These are phyloP conservation scores for Amaranthus cruentus DNA, from an alignment of 148 eudicot species.

Conservation along the genomic window DNA sequence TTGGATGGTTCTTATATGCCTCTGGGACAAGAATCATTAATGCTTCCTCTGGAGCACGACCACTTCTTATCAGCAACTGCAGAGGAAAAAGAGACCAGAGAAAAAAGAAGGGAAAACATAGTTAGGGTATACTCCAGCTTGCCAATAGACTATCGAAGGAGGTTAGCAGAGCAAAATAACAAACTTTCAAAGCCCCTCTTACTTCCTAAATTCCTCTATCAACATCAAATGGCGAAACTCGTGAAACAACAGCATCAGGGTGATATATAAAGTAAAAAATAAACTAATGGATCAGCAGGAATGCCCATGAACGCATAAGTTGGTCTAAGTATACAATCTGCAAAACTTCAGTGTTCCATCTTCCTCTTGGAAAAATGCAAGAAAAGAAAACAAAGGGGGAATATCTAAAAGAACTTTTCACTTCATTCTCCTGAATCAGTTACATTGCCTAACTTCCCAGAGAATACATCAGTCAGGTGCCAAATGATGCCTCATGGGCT, in stretches of 20 bases:
- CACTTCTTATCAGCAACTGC: conserved; percentile 94
- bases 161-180: not conserved
- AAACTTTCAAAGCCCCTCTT: not conserved
- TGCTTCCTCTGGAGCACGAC: conserved; percentile 89
- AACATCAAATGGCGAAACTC: not conserved
- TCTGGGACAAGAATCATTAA: conserved; percentile 97
- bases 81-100: conserved; percentile 9
- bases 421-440: too few species aligned
- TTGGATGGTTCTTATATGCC: conserved; percentile 97
- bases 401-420: too few species aligned
- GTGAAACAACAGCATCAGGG: not conserved
- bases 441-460: too few species aligned
- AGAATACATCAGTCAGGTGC: too few species aligned
- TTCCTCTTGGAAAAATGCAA: too few species aligned
- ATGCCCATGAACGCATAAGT: too few species aligned
- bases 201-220: not conserved
- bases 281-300: too few species aligned
- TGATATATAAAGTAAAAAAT: too few species aligned
- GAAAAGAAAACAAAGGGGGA: too few species aligned
- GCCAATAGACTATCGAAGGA: not conserved
- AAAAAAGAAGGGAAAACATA: not conserved
- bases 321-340: too few species aligned
- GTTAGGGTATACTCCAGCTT: not conserved
- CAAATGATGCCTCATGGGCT: too few species aligned
- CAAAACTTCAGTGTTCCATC: too few species aligned